Base-by-base conservation (phyloP, 2,329 filamentous ascomycete species). In the Fusarium cyanostomum region DNA sequence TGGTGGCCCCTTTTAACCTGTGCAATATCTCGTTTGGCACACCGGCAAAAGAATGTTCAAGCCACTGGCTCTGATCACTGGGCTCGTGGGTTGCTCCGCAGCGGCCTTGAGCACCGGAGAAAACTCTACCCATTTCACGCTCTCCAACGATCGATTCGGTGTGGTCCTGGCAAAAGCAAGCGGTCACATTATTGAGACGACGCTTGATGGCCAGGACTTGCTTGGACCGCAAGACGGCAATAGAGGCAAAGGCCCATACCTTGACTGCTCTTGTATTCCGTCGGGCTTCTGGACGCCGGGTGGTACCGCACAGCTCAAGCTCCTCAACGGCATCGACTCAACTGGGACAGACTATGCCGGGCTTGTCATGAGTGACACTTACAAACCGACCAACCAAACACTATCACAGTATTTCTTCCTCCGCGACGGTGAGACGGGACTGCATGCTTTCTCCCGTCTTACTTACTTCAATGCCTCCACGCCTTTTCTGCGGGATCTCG, bases 381-480 rank as follows among this genome's bases (percentile, higher is more conserved):
- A 87, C 62, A 77, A 80, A 0, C 73, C 79, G 0, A 87, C 85
- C 0, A 85, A 85, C 2, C 84, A 88, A 64, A 69, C 82, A 3
- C 75, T 89, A 5, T 82, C 87, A 52, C 86, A 88, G 62, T 89
- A 87, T 71, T 88, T 84, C 81, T 89, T 89, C 62, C 74, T 89
- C 1, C 76, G 83, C 3, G 85, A 86, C 27, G 82, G 81, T 5
- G 86, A 89, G 67, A 87, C 86, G 0, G 86, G 86, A 0, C 69
- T 88, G 13, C 86, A 88, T 63, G 81, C 81, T 0, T 89, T 88
- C 71, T 83, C 80, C 46, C 82, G 85, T 4, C 70, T 87, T 3
- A 78, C 81, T 1, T 89, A 89, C 64, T 77, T 84, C 72, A 88
- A 87, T 64, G 76, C 80, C 30, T 81, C 79, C 0, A 81, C 74